phyloP scores from a whole-genome alignment of 2,329 filamentous ascomycete genomes.

The Emericellopsis atlantica region DNA sequence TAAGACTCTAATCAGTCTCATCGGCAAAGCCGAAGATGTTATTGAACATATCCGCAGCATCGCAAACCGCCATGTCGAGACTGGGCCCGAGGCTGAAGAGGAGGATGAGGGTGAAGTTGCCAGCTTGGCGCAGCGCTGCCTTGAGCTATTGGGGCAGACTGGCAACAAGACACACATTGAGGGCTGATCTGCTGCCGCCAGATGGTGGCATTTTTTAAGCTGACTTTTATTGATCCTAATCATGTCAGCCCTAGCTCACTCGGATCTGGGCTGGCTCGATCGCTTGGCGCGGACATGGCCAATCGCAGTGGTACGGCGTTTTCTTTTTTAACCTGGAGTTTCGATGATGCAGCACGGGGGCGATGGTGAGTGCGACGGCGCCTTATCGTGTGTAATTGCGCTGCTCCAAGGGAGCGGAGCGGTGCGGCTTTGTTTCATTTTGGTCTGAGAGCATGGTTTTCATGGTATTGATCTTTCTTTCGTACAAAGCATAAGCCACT shows the following conservation, averaged over 20 bases:
- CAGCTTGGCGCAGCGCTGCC: conserved; percentile 75
- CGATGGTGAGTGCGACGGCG: no score
- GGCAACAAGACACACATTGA: conserved; percentile 73
- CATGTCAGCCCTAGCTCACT: no score
- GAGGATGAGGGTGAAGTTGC: conserved; percentile 91
- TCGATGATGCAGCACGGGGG: no score
- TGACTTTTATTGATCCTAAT: no score
- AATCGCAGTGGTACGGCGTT: no score
- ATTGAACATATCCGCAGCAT: conserved; percentile 87
- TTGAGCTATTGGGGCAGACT: conserved; percentile 71
- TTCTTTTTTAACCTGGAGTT: no score
- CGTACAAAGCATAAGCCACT: conserved; percentile 20
- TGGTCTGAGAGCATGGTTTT: neutral
- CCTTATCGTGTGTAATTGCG: no score
- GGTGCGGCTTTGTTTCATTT: conserved; percentile 1
- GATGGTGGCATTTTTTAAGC: no score
- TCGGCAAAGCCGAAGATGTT: conserved; percentile 82
- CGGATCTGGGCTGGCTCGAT: no score
- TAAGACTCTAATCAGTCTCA: conserved; percentile 73
- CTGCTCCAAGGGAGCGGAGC: neutral
- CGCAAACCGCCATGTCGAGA: conserved; percentile 77
- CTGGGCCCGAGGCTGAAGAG: conserved; percentile 74
- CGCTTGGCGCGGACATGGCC: no score
- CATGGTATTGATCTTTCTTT: conserved; percentile 9
- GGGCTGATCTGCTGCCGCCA: conserved; percentile 33